Evolutionary conservation across 2,329 filamentous ascomycete genomes (phyloP).

Genomic region (Beauveria rudraprayagi): DNA sequence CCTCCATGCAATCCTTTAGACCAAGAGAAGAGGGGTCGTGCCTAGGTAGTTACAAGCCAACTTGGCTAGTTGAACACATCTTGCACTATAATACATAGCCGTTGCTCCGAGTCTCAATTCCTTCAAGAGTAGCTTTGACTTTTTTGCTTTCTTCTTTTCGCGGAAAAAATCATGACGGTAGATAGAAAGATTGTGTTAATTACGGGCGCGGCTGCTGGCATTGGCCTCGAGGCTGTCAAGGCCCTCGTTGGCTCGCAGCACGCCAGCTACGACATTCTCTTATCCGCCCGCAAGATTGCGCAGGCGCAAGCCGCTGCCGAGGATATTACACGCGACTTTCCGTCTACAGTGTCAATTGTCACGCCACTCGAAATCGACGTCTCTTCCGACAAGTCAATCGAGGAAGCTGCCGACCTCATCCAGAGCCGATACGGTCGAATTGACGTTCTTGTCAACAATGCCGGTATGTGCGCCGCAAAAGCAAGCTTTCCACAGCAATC

Average conservation of each 20-base stretch:
- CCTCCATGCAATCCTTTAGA: not conserved
- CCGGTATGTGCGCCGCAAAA: constrained; percentile 17
- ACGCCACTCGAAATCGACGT: constrained; percentile 45
- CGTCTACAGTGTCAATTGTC: constrained; percentile 33
- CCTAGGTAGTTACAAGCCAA: not conserved
- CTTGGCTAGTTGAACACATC: not conserved
- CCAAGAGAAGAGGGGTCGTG: not conserved
- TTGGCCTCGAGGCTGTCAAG: constrained; percentile 51
- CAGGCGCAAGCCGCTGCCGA: constrained; percentile 43
- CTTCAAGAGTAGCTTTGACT: not conserved
- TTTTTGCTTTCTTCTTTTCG: not conserved
- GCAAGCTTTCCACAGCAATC: not conserved
- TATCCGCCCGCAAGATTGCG: constrained; percentile 43
- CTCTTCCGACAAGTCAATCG: constrained; percentile 44
- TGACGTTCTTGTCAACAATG: constrained; percentile 40
- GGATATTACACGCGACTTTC: constrained; percentile 31
- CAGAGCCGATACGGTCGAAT: constrained; percentile 33
- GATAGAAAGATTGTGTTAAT: constrained; percentile 34
- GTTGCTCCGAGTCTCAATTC: not conserved
- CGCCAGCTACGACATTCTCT: constrained; percentile 43
- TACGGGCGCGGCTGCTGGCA: constrained; percentile 54
- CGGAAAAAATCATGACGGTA: not conserved
- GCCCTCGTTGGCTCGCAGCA: constrained; percentile 39
- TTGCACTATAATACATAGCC: not conserved
- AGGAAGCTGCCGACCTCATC: constrained; percentile 35